Evolutionary conservation across 1,284 basidiomycete species (phyloP), one percentile per base, ranked within the genome.

Genomic region (Fomitopsis betulina): DNA sequence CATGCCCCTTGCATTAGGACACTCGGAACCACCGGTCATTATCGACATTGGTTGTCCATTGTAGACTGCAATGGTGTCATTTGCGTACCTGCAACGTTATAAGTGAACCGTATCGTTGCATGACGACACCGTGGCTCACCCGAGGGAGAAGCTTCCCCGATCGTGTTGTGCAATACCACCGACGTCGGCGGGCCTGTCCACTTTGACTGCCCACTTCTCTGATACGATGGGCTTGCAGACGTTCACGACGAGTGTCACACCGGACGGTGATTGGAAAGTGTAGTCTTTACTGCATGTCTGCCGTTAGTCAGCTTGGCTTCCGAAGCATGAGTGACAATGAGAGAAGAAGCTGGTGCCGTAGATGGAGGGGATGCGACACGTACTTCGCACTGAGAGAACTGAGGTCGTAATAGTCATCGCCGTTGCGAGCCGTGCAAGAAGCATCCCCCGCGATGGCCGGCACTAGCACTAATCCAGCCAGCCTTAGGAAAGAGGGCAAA

Each of bases 71-170:
- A 91, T 70, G 0, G 83, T 85, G 6, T 82, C 84, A 63, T 89
- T 90, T 38, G 79, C 75, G 58, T 81, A 74, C 39, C 87, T 89
- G 63, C 10, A 17, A 40, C 43, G 23, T 4, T 23, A 47, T 59
- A 53, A 53, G 52, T 49, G 13, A 13, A 19, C 49, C 13, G 23
- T 15, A 21, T 15, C 45, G 15, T 53, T 27, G 33, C 17, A 3
- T 15, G 42, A 35, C 5, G 25, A 56, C 38, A 42, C 45, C 15
- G 17, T 56, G 30, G 17, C 84, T 63, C 65, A 88, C 88, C 90
- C 90, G 39, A 92, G 78, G 7, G 83, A 84, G 70, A 91, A 85
- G 68, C 89, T 86, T 0, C 86, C 82, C 60, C 82, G 86, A 39
- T 73, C 81, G 56, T 77, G 79, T 47, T 83, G 78, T 49, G 85